phyloP scores from a whole-genome alignment of 2,329 filamentous ascomycete species.

The Fusarium decemcellulare region DNA sequence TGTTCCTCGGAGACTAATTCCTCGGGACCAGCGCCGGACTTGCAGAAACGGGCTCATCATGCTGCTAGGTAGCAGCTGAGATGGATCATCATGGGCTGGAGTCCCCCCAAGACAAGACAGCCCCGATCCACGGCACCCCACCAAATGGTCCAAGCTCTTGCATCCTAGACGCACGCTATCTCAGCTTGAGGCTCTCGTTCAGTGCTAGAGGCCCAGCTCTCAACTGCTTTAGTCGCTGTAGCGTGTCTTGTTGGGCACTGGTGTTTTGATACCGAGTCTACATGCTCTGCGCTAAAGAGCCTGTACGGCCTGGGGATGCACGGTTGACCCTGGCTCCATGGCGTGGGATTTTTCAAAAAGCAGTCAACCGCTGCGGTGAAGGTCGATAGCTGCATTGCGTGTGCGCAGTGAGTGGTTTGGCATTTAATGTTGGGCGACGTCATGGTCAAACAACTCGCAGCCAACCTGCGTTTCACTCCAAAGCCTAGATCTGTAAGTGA shows the following conservation, averaged over 20 bases:
- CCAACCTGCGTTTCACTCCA: conserved; percentile 20
- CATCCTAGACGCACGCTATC: not conserved
- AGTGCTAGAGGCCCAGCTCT: conserved; percentile 15
- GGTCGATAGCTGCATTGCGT: conserved; percentile 9
- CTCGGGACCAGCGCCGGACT: conserved; percentile 33
- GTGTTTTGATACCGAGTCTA: not conserved
- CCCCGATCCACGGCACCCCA: no score
- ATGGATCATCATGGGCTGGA: conserved; percentile 4
- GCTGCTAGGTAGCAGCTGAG: not conserved
- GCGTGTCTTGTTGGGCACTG: conserved; percentile 15
- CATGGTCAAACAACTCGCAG: conserved; percentile 11
- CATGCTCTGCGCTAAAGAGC: not conserved
- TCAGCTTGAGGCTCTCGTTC: conserved; percentile 30
- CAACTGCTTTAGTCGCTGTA: not conserved
- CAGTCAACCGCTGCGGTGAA: not conserved
- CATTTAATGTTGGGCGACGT: conserved; percentile 25
- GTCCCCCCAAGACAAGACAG: conserved; percentile 2
- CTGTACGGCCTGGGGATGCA: not conserved
- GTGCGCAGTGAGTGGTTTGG: conserved; percentile 7
- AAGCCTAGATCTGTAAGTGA: conserved; percentile 6
- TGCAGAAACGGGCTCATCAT: conserved; percentile 6
- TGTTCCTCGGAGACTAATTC: conserved; percentile 36
- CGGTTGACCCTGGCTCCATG: not conserved
- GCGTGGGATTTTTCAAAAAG: not conserved
- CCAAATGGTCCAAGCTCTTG: not conserved